Evolutionary conservation across 139 green algal genomes (phyloP), one percentile per base, ranked within the genome.

Genomic region (Limnomonas spitsbergensis): DNA sequence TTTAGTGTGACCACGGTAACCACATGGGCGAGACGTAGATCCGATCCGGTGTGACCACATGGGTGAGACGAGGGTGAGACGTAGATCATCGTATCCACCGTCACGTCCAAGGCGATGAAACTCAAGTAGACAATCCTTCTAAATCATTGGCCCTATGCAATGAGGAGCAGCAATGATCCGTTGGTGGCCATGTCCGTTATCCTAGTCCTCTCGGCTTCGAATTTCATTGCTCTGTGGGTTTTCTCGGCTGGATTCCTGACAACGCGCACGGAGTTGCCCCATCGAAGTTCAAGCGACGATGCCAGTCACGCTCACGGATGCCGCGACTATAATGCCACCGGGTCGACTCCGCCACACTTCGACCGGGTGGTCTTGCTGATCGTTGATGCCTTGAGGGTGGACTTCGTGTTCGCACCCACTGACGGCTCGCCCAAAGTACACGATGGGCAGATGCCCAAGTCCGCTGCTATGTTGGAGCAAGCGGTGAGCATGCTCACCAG

Each of bases 161-260:
- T n/a, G n/a, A n/a, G n/a, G n/a, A n/a, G n/a, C n/a, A n/a, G n/a
- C n/a, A n/a, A n/a, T n/a, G n/a, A n/a, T n/a, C n/a, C n/a, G n/a
- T n/a, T n/a, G n/a, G n/a, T n/a, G n/a, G n/a, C n/a, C n/a, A n/a
- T n/a, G n/a, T n/a, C n/a, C n/a, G n/a, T n/a, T n/a, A n/a, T n/a
- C n/a, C n/a, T n/a, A n/a, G n/a, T 77, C 27, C 27, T 77, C 14
- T 9, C 71, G 31, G 71, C 39, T 7, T 31, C 36, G 14, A 35
- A n/a, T 75, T 26, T 75, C 26, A 53, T 40, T 34, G 35, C 2
- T 9, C 24, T 83, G 27, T 56, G 29, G 36, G n/a, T 94, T 0
- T 98, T 98, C 70, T 53, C 90, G 0, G 53, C 76, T 14, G 94
- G 94, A 4, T 97, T 97, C 40, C 78, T 98, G 14, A 81, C 98